Conservation (phyloP, 129 eudicot genomes). For the carrot (Daucus carota) region DH1_v3.0 NC_030388.2:6212001-6212500, state of each 20-base stretch:
- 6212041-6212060: neutral
- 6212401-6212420: neutral
- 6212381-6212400: neutral
- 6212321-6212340: neutral
- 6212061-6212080: neutral
- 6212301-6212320: neutral
- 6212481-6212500: too few relatives aligned
- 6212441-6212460: too few relatives aligned
- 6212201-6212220: constrained; percentile 95
- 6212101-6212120: constrained; percentile 24
- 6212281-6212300: constrained; percentile 5
- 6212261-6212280: constrained; percentile 12
- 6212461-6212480: too few relatives aligned
- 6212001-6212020: constrained; percentile 6
- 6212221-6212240: constrained; percentile 95
- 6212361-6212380: neutral
- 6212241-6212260: constrained; percentile 67
- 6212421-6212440: too few relatives aligned
- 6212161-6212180: constrained; percentile 81
- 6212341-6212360: neutral
- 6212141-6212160: constrained; percentile 64
- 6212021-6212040: constrained; percentile 6
- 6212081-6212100: neutral
- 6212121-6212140: constrained; percentile 92
- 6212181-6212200: constrained; percentile 91